Percentiles rank a stretch among this genome's conserved stretches.
These are phyloP conservation scores for Sarcocystis neurona DNA, from an alignment of 169 alveolate genomes.

Conservation along the genomic window DNA sequence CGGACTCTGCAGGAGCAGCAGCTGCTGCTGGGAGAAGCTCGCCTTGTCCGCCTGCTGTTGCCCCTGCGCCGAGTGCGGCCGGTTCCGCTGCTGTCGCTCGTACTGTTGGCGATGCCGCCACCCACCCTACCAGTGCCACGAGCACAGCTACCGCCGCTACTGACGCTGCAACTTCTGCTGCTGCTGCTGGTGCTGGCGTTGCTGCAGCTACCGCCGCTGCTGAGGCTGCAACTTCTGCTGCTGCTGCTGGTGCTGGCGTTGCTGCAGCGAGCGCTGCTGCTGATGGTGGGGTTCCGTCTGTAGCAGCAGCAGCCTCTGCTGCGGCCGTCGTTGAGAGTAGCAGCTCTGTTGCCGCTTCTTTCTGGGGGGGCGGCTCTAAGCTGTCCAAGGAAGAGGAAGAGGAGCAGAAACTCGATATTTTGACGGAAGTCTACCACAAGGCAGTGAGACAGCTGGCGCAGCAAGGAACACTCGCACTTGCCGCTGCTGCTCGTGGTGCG, in stretches of 20 bases:
- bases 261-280: background rate
- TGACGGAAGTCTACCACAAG: conserved; percentile 47
- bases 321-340: too few relatives aligned
- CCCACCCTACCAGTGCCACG: too few relatives aligned
- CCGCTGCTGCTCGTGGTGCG: background rate
- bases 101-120: too few relatives aligned
- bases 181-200: background rate
- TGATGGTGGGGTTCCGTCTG: background rate
- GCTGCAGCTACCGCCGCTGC: background rate
- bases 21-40: too few relatives aligned
- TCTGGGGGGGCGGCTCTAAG: background rate
- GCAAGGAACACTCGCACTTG: conserved; percentile 16
- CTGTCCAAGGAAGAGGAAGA: background rate
- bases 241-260: background rate
- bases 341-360: too few relatives aligned
- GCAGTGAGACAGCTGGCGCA: conserved; percentile 43
- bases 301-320: too few relatives aligned
- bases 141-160: too few relatives aligned
- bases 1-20: too few relatives aligned
- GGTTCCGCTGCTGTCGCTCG: too few relatives aligned
- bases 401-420: background rate
- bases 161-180: too few relatives aligned
- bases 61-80: too few relatives aligned
- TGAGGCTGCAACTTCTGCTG: background rate
- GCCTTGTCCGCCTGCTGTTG: too few relatives aligned